A percentile compares a stretch with the other conserved stretches of the same genome.
Conservation (phyloP, 805 yeast genomes). For the Ascoidea tarda region DNA sequence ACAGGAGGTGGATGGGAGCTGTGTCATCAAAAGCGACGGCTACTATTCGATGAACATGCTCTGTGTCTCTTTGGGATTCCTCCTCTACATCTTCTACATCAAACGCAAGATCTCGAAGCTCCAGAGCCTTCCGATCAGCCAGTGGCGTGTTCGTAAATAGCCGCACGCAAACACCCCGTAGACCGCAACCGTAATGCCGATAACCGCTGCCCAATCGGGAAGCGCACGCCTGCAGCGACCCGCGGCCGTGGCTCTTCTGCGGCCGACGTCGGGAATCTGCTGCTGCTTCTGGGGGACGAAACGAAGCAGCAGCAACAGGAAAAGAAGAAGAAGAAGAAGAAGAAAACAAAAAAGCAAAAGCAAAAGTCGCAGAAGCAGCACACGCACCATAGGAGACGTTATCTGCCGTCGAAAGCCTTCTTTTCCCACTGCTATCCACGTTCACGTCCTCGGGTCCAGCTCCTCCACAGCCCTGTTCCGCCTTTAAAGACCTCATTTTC, state of each 20-base stretch:
- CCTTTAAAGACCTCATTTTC: no score
- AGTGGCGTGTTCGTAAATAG: conserved; percentile 50
- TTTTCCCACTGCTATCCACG: no score
- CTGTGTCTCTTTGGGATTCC: conserved; percentile 55
- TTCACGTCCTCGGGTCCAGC: no score
- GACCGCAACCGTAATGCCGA: not conserved
- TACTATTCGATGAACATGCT: conserved; percentile 65
- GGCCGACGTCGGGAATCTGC: not conserved
- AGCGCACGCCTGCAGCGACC: no score
- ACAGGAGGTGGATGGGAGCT: conserved; percentile 35
- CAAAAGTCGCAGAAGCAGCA: no score
- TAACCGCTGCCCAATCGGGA: no score
- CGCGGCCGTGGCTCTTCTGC: not conserved
- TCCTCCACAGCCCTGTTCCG: no score
- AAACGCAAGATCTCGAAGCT: conserved; percentile 44
- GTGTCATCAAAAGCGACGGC: conserved; percentile 55
- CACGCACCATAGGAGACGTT: no score
- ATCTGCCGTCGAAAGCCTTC: no score
- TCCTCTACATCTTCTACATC: conserved; percentile 53
- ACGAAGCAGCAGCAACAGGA: not conserved
- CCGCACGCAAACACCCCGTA: not conserved
- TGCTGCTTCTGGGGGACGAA: not conserved
- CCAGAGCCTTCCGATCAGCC: conserved; percentile 56
- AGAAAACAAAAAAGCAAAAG: no score
- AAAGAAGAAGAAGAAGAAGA: not conserved